These are phyloP conservation scores for Calonectria hongkongensis DNA, from an alignment of 2,329 filamentous ascomycete species.

Conservation along the genomic window DNA sequence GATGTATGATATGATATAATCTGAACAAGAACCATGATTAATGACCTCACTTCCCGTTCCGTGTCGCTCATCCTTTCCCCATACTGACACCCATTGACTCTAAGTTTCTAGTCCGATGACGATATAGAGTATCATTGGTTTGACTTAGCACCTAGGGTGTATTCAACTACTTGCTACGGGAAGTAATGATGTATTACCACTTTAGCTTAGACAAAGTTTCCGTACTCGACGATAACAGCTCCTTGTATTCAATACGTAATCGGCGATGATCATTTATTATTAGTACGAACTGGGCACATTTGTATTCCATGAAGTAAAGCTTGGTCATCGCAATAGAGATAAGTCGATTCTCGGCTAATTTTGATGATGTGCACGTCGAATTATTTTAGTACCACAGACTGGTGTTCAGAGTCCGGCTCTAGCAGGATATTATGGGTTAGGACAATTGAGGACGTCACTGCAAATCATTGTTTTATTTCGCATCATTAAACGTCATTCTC, in stretches of 20 bases:
- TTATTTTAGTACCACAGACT: not conserved
- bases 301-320: not conserved
- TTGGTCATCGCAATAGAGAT: not conserved
- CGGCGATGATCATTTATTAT: constrained; percentile 1
- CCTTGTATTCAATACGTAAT: not conserved
- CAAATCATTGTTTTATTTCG: not conserved
- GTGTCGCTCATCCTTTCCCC: not conserved
- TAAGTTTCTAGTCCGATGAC: constrained; percentile 6
- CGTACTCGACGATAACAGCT: not conserved
- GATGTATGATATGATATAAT: constrained; percentile 52
- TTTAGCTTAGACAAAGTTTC: not conserved
- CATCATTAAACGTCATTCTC: not conserved
- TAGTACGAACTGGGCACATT: not conserved
- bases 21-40: constrained; percentile 32
- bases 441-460: not conserved
- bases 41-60: constrained; percentile 17
- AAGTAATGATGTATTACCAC: not conserved
- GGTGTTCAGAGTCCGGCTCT: not conserved
- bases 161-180: constrained; percentile 5
- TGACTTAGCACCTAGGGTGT: constrained; percentile 2
- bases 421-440: not conserved
- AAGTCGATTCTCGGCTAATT: not conserved
- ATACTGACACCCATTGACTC: not conserved
- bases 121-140: constrained; percentile 2
- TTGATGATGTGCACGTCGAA: not conserved